Base-by-base conservation (phyloP, 1,284 basidiomycete species). In the Fomitopsis betulina region DNA sequence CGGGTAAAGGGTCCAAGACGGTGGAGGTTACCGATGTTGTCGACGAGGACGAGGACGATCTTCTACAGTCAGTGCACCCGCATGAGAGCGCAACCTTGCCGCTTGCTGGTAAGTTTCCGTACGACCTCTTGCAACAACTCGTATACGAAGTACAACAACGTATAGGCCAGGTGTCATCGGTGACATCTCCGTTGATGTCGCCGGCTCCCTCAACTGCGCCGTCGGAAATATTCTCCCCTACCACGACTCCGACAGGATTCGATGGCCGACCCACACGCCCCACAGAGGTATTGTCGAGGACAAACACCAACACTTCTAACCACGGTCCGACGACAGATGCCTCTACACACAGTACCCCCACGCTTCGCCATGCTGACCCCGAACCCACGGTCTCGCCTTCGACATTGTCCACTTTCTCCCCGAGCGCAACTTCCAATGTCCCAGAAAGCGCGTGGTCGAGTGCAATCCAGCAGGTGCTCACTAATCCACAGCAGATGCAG, bases 401-500 rank as follows among this genome's bases (percentile, higher is more conserved):
- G 17, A 32, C 79, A 52, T 53, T 63, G 57, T 56, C 66, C 6
- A 50, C 63, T n/a, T 38, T 70, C 49, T 19, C 63, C n/a, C 56
- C 65, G 42, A 56, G 69, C 52, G 63, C 67, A 15, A 55, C 53
- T 1, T 40, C 53, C 23, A 38, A 57, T 58, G 69, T 57, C 62
- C 71, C 8, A 53, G 80, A 86, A 51, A 77, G 77, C 12, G 75
- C 85, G 21, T 75, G 90, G 59, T 84, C 88, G 61, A 76, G 80
- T 3, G 80, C 86, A 1, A 76, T 91, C 40, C 80, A 82, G 19
- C 78, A 79, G 21, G 71, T 87, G 55, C 77, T 86, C 51, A 81
- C 85, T 49, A 83, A 84, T 0, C 87, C 89, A 0, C 73, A 75
- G 1, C 86, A 90, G 62, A 79, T 93, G 58, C 87, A 91, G 63